These are phyloP conservation scores for Flaveria robusta DNA, from an alignment of 129 eudicot genomes.

Conservation along the genomic window DNA sequence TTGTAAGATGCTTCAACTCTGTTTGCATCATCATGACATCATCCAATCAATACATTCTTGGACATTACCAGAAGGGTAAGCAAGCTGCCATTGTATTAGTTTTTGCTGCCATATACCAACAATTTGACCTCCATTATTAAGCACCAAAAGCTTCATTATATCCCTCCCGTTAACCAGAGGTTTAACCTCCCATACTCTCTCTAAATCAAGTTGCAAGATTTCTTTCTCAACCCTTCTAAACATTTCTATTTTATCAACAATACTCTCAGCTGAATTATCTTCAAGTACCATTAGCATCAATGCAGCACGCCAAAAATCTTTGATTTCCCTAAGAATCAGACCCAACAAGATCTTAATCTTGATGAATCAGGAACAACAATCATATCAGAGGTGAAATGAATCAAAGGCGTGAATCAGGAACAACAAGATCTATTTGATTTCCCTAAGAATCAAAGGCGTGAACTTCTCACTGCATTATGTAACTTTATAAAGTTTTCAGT, in stretches of 20 bases:
- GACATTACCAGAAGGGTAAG: slow-evolving; percentile 67
- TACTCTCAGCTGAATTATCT: slow-evolving; percentile 17
- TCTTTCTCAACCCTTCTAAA: slow-evolving; percentile 14
- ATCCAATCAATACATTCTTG: slow-evolving; percentile 82
- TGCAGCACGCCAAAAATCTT: slow-evolving; percentile 75
- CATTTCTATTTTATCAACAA: neutral
- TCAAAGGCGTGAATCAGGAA: no score
- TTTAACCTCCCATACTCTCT: slow-evolving; percentile 71
- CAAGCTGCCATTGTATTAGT: slow-evolving; percentile 82
- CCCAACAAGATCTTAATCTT: slow-evolving; percentile 63
- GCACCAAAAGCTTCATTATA: slow-evolving; percentile 63
- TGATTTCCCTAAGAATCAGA: slow-evolving; percentile 65
- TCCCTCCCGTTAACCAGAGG: slow-evolving; percentile 74
- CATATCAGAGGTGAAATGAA: neutral
- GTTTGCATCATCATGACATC: slow-evolving; percentile 50
- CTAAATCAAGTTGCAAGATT: slow-evolving; percentile 39
- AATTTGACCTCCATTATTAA: slow-evolving; percentile 72
- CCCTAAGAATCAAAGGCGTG: slow-evolving; percentile 48
- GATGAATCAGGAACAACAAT: slow-evolving; percentile 56
- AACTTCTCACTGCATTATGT: slow-evolving; percentile 64
- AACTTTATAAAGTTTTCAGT: slow-evolving; percentile 58
- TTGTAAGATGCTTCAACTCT: slow-evolving; percentile 52
- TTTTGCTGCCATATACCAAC: slow-evolving; percentile 78
- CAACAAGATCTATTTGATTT: no score
- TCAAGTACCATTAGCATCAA: slow-evolving; percentile 47